Percentiles rank a stretch among this genome's conserved stretches.
These are phyloP conservation scores for Globisporangium yorkense DNA, from an alignment of 352 stramenopile species.

Conservation along the genomic window DNA sequence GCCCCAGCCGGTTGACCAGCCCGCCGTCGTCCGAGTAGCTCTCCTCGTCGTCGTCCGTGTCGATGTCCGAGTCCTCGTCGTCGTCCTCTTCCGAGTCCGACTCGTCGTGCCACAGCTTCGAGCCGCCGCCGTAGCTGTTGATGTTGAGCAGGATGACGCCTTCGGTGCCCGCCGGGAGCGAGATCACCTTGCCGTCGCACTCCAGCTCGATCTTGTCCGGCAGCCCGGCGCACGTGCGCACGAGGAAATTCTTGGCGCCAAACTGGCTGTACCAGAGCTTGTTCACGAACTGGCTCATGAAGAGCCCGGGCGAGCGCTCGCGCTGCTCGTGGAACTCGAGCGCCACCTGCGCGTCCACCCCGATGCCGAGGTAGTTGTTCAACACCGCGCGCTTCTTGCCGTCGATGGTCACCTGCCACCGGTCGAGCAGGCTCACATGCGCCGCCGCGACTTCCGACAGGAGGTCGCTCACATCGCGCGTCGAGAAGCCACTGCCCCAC, in stretches of 20 bases:
- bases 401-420: slow-evolving; percentile 71
- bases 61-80: slow-evolving; percentile 25
- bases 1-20: slow-evolving; percentile 25
- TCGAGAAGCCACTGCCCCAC: slow-evolving; percentile 91
- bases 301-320: slow-evolving; percentile 80
- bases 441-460: slow-evolving; percentile 63
- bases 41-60: slow-evolving; percentile 33
- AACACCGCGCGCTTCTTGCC: slow-evolving; percentile 56
- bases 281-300: slow-evolving; percentile 89
- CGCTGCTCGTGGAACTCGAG: slow-evolving; percentile 89
- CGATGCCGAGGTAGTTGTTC: slow-evolving; percentile 85
- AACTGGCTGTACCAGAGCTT: slow-evolving; percentile 91
- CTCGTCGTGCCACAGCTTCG: slow-evolving; percentile 85
- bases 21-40: slow-evolving; percentile 25
- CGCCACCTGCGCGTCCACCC: slow-evolving; percentile 88
- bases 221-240: slow-evolving; percentile 74
- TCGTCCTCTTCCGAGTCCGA: slow-evolving; percentile 43
- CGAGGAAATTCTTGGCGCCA: slow-evolving; percentile 83
- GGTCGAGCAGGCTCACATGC: slow-evolving; percentile 70
- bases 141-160: slow-evolving; percentile 88
- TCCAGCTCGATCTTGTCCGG: slow-evolving; percentile 69
- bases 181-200: slow-evolving; percentile 72
- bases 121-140: slow-evolving; percentile 84
- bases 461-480: slow-evolving; percentile 58
- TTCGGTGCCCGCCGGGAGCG: slow-evolving; percentile 68